These are phyloP conservation scores for Wallacemonas sp. DNA, from an alignment of 208 protist species.

Conservation along the genomic window DNA sequence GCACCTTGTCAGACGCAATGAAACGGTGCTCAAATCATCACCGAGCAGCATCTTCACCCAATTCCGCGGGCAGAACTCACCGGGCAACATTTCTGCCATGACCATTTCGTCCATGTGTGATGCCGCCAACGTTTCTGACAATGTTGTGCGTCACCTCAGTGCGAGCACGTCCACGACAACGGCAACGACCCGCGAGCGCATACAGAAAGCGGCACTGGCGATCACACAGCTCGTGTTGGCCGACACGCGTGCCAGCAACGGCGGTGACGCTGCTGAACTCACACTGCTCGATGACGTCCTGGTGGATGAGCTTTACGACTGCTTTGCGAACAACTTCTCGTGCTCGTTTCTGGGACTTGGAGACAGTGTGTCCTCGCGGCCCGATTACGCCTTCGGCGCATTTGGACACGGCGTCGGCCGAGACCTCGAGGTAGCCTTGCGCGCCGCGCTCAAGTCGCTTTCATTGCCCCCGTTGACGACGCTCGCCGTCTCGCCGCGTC, in stretches of 20 bases:
- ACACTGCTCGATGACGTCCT: background rate
- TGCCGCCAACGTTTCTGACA: too few species aligned
- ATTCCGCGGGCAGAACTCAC: background rate
- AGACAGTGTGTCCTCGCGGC: background rate
- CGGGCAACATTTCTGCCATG: background rate
- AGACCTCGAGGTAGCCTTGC: background rate
- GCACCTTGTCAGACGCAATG: background rate
- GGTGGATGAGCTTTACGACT: background rate
- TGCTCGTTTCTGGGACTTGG: background rate
- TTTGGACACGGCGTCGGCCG: background rate
- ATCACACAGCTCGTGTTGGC: conserved; percentile 7
- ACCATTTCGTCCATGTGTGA: background rate
- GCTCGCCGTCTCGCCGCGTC: background rate
- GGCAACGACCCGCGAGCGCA: conserved; percentile 3
- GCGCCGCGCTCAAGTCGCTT: background rate
- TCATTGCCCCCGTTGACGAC: background rate
- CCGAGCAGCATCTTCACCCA: background rate
- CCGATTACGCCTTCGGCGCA: background rate
- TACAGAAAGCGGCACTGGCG: background rate
- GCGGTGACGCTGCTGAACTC: background rate
- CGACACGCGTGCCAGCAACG: too few species aligned
- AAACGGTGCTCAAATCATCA: background rate
- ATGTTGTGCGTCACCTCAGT: too few species aligned
- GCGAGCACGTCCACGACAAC: too few species aligned
- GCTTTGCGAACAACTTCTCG: background rate